Percentiles rank a stretch among this genome's conserved stretches.
Conservation (phyloP, 1,139 yeast species). For the Geotrichum klebahnii region DNA sequence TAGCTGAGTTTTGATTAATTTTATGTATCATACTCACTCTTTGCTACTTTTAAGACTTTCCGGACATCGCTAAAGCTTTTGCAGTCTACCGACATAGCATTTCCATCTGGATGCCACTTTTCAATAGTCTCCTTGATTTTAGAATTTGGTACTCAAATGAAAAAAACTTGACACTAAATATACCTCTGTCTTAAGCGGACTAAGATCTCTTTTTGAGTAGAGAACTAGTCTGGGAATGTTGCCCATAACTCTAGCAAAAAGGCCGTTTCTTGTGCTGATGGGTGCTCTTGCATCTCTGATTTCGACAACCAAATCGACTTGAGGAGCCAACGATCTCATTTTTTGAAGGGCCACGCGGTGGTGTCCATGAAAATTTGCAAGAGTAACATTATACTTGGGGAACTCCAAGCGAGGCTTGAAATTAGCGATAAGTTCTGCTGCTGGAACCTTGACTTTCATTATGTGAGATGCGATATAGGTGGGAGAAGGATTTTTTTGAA, state of each 20-base stretch:
- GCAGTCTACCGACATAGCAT: conserved; percentile 59
- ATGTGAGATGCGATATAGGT: background rate
- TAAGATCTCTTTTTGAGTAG: conserved; percentile 63
- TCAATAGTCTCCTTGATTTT: conserved; percentile 36
- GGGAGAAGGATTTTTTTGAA: background rate
- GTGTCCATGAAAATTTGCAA: conserved; percentile 87
- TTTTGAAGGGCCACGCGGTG: conserved; percentile 74
- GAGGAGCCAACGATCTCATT: conserved; percentile 69
- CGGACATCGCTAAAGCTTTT: conserved; percentile 51
- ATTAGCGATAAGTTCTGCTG: conserved; percentile 10
- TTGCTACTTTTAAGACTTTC: conserved; percentile 49
- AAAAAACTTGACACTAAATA: background rate
- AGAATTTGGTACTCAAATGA: conserved; percentile 20
- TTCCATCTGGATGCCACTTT: conserved; percentile 55
- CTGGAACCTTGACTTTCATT: conserved; percentile 2
- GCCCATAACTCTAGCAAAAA: conserved; percentile 66
- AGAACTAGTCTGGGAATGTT: conserved; percentile 57
- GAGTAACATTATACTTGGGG: conserved; percentile 64
- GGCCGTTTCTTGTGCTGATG: conserved; percentile 69
- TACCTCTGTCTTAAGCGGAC: conserved; percentile 27
- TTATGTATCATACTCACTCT: conserved; percentile 20
- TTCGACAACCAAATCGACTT: conserved; percentile 76
- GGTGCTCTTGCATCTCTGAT: conserved; percentile 90
- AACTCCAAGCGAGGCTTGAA: conserved; percentile 39
- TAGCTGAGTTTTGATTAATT: background rate